Evolutionary conservation across 2,329 filamentous ascomycete genomes (phyloP).

Genomic region (Myotisia sp.): DNA sequence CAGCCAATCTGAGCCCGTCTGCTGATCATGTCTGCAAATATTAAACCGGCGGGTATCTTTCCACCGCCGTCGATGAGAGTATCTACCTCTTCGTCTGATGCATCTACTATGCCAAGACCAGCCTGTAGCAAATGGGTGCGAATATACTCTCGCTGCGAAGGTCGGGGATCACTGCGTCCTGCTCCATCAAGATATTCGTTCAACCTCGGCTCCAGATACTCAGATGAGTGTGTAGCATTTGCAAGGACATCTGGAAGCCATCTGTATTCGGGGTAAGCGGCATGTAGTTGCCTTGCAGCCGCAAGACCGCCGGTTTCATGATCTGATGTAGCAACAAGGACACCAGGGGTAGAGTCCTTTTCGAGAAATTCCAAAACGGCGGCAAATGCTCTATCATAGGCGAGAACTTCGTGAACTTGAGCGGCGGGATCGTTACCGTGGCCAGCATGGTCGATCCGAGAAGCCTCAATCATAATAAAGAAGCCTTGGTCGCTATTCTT

Average conservation of each 20-base stretch:
- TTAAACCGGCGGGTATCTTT: constrained; percentile 41
- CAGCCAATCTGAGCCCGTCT: constrained; percentile 80
- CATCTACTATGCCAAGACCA: constrained; percentile 64
- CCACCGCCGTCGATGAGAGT: constrained; percentile 45
- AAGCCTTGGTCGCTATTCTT: constrained; percentile 77
- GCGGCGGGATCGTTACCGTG: constrained; percentile 72
- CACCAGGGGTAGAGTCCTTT: constrained; percentile 52
- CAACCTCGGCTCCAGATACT: constrained; percentile 53
- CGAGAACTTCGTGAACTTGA: constrained; percentile 83
- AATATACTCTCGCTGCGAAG: constrained; percentile 48
- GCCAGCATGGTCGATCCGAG: constrained; percentile 88
- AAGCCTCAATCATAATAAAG: constrained; percentile 97
- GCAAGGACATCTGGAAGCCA: constrained; percentile 78
- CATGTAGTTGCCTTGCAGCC: constrained; percentile 56
- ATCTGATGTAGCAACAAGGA: constrained; percentile 82
- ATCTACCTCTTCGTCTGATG: constrained; percentile 55
- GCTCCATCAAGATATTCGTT: constrained; percentile 40
- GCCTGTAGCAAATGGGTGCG: constrained; percentile 51
- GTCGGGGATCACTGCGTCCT: constrained; percentile 24
- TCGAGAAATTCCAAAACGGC: constrained; percentile 74
- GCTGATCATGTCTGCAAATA: constrained; percentile 75
- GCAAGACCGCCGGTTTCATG: constrained; percentile 90
- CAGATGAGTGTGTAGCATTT: constrained; percentile 61
- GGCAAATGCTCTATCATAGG: constrained; percentile 77
- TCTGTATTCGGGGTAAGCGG: constrained; percentile 50